These are phyloP conservation scores for Entophlyctis helioformis DNA, from an alignment of 192 early-diverging fungal species.

Conservation along the genomic window DNA sequence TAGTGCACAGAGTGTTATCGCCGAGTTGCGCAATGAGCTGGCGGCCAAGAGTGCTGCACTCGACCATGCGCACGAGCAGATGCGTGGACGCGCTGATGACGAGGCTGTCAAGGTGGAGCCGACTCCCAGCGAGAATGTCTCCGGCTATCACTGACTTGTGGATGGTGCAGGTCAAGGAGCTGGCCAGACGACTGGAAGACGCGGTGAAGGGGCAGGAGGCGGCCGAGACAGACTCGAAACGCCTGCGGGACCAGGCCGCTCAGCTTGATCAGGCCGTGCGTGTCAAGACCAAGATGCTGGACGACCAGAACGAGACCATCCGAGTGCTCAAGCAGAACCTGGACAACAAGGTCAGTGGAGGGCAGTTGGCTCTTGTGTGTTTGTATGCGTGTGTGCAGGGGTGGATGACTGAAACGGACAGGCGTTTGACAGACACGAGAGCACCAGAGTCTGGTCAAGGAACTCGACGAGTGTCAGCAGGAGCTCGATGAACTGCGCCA, in stretches of 20 bases:
- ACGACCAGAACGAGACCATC: constrained; percentile 46
- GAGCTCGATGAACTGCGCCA: constrained; percentile 19
- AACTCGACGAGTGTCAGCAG: constrained; percentile 13
- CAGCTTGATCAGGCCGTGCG: constrained; percentile 13
- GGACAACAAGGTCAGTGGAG: constrained; percentile 32
- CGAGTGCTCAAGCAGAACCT: constrained; percentile 36
- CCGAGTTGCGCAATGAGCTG: too few relatives aligned
- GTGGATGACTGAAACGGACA: background rate
- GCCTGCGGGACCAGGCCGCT: background rate
- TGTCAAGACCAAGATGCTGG: constrained; percentile 44
- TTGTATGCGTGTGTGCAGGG: background rate
- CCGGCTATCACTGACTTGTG: too few relatives aligned
- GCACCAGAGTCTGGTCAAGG: constrained; percentile 16
- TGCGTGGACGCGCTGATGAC: too few relatives aligned
- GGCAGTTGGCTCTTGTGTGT: background rate
- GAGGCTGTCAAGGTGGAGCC: too few relatives aligned
- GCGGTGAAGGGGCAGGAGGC: too few relatives aligned
- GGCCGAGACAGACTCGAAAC: constrained; percentile 1
- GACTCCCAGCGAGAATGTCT: too few relatives aligned
- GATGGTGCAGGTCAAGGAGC: too few relatives aligned
- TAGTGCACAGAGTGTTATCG: too few relatives aligned
- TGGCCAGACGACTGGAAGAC: too few relatives aligned
- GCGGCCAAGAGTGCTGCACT: too few relatives aligned
- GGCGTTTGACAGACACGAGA: constrained; percentile 19
- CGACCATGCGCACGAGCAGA: too few relatives aligned